Evolutionary conservation across 2,329 filamentous ascomycete genomes (phyloP), one percentile per base, ranked within the genome.

Genomic region (Daldinia eschscholtzii): DNA sequence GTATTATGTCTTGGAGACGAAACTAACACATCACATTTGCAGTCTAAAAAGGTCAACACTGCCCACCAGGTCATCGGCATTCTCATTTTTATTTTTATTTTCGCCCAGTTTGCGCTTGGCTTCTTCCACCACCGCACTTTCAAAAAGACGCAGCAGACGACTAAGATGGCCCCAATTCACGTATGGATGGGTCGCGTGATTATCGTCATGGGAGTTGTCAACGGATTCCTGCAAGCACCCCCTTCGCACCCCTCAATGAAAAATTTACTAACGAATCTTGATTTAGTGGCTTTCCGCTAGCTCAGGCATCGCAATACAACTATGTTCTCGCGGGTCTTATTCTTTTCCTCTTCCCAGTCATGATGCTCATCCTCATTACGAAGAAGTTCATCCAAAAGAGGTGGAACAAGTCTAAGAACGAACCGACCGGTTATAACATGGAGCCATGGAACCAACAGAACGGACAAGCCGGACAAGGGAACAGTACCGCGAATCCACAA

Each of bases 41-140:
- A 88, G 85, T 86, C 87, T 18, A 85, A 83, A 57, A 78, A 79
- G 9, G 87, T 88, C 77, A 82, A 82, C 50, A 82, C 83, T 0
- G 78, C 82, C 7, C 89, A 91, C 73, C 88, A 90, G 73, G 81
- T 90, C 57, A 79, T 91, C 64, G 89, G 89, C 7, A 81, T 88
- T 64, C 75, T 89, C 15, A 79, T 89, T 42, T 80, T 87, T 52
- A 78, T 83, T 48, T 81, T 85, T 57, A 77, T 89, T 58, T 76
- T 90, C 15, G 79, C 75, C 4, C 87, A 90, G 72, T 84, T 88
- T 66, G 76, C 80, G 1, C 76, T 90, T 13, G 88, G 88, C 30
- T 81, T 86, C 68, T 70, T 88, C 62, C 86, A 89, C 71, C 88
- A 90, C 72, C 80, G 82, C 53, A 80, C 85, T 41, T 88, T 81